Conservation (phyloP, 2,329 filamentous ascomycete species). For the Nannizzia gypsea region DNA sequence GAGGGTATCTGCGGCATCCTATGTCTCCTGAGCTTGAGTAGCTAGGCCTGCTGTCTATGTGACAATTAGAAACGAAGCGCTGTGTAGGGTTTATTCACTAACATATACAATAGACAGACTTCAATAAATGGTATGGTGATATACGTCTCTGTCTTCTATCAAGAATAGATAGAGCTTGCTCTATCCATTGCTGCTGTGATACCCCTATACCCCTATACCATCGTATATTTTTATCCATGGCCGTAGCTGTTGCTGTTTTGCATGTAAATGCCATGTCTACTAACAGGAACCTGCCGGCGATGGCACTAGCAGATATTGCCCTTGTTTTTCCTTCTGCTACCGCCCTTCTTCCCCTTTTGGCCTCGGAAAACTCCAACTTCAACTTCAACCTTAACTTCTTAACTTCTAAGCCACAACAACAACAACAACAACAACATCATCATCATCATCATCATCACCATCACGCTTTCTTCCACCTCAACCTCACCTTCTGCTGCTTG, state of each 20-base stretch:
- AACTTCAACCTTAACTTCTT: constrained; percentile 19
- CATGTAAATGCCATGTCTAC: not conserved
- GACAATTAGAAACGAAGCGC: not conserved
- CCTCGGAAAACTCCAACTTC: not conserved
- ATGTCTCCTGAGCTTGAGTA: constrained; percentile 22
- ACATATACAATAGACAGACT: not conserved
- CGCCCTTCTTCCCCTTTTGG: constrained; percentile 3
- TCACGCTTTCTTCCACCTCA: constrained; percentile 7
- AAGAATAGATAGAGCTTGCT: not conserved
- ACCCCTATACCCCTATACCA: not conserved
- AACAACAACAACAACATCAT: no score
- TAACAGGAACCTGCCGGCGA: not conserved
- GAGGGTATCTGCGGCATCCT: constrained; percentile 40
- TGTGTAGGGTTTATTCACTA: not conserved
- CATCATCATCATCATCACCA: constrained; percentile 6
- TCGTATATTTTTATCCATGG: not conserved
- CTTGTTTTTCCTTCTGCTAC: constrained; percentile 6
- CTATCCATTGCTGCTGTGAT: not conserved
- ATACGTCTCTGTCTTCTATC: not conserved
- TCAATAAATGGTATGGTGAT: not conserved
- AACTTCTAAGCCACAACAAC: constrained; percentile 15
- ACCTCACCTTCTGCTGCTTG: constrained; percentile 7
- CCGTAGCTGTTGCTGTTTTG: not conserved
- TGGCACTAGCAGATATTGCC: not conserved
- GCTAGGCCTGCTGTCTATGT: not conserved